Conservation (phyloP, 2,329 filamentous ascomycete species). For the Aspergillus udagawae region DNA sequence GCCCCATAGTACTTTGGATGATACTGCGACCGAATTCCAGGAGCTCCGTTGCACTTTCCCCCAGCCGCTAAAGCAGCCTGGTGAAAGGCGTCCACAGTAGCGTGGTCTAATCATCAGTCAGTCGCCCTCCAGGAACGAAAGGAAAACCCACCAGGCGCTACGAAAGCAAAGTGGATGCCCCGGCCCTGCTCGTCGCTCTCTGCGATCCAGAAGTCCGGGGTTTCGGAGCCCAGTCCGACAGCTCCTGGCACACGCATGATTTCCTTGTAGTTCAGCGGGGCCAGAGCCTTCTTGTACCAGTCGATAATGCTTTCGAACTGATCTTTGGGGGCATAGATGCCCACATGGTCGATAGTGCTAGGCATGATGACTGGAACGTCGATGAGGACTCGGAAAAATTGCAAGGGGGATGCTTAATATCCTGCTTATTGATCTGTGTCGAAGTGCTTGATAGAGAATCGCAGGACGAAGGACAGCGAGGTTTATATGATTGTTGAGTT, state of each 20-base stretch:
- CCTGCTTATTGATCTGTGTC: no score
- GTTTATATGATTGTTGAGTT: background rate
- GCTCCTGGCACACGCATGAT: constrained; percentile 21
- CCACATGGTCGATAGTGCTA: constrained; percentile 23
- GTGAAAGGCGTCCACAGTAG: constrained; percentile 45
- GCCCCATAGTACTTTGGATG: constrained; percentile 48
- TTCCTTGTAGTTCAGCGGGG: constrained; percentile 28
- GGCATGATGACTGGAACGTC: background rate
- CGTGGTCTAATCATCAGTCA: constrained; percentile 30
- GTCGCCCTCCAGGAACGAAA: background rate
- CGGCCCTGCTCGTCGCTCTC: constrained; percentile 7
- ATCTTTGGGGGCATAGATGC: constrained; percentile 21
- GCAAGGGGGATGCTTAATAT: no score
- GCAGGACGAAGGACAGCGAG: background rate
- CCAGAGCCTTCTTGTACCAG: constrained; percentile 27
- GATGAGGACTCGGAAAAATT: no score
- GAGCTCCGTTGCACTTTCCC: constrained; percentile 48
- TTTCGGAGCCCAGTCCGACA: constrained; percentile 25
- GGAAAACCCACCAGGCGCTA: constrained; percentile 16
- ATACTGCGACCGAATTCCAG: constrained; percentile 45
- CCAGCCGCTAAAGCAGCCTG: constrained; percentile 43
- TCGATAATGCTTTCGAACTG: constrained; percentile 25
- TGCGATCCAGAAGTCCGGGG: constrained; percentile 30
- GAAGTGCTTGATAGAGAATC: background rate
- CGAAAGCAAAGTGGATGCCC: constrained; percentile 23